Evolutionary conservation across 345 rosid genomes (phyloP), one percentile per base, ranked within the genome.

Genomic region (Stellera chamaejasme): DNA sequence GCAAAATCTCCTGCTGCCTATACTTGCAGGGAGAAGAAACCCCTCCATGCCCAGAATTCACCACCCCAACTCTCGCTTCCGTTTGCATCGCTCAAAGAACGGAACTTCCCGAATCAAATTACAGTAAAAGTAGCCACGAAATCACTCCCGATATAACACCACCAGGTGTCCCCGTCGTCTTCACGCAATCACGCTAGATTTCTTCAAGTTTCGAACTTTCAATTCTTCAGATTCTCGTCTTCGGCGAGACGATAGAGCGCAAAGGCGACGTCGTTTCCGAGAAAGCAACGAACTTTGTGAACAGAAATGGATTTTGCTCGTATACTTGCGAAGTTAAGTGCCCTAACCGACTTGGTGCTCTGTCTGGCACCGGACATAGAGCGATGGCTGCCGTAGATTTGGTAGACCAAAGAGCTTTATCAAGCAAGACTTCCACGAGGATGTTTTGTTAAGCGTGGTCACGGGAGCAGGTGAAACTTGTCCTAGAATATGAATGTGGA

Each of bases 31-130:
- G 59, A 0, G 87, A 68, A 0, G 70, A 66, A 56, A 77, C 83
- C 45, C 74, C 70, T 50, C 84, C 79, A 25, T 79, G 81, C 12
- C 86, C 83, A 46, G 87, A 68, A 71, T 80, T 75, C 67, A 76
- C 90, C 26, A 90, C 86, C 11, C 88, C 87, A 50, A 87, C 87
- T 64, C 88, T 81, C 19, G 97, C 85, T 39, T 84, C 93, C 52
- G 95, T 90, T 74, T 82, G 93, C 93, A 89, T 84, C 12, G 10
- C 66, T 32, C 16, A 46, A 28, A 50, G 14, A 13, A n/a, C 12
- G 14, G 44, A n/a, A 51, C 27, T 43, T 16, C 27, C 23, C 23
- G 13, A 15, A 56, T 39, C 15, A 32, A 32, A 45, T 53, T 27
- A 8, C 26, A 3, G 15, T 10, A 23, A 14, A 62, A 0, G 23